Conservation (phyloP, 441 rosid species). For the Metrosideros polymorpha region DNA sequence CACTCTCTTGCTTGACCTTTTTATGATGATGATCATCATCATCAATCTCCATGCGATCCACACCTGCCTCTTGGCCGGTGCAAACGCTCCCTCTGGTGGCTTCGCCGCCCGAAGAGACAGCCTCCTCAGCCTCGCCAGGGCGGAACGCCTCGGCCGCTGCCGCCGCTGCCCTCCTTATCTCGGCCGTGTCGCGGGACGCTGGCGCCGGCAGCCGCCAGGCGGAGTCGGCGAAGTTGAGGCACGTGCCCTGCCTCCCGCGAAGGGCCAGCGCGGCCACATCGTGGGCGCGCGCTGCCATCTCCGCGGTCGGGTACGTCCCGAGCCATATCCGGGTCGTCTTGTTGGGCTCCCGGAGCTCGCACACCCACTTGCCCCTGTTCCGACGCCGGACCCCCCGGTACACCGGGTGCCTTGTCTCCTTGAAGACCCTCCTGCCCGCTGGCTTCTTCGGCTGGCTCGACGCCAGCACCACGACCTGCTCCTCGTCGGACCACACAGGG, state of each 20-base stretch:
- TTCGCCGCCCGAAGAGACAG: neutral
- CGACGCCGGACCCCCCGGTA: slow-evolving; percentile 8
- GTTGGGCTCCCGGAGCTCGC: slow-evolving; percentile 12
- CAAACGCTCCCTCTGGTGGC: neutral
- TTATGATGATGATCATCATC: neutral
- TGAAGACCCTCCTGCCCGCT: slow-evolving; percentile 3
- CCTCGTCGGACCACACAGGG: neutral
- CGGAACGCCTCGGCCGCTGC: slow-evolving; percentile 4
- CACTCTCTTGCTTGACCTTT: neutral
- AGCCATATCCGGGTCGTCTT: slow-evolving; percentile 11
- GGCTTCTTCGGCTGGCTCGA: neutral
- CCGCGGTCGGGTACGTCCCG: slow-evolving; percentile 7
- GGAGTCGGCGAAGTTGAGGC: slow-evolving; percentile 14
- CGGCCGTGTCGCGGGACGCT: neutral
- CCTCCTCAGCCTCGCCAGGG: neutral
- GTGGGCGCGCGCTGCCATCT: slow-evolving; percentile 15
- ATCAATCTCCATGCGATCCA: too few relatives aligned
- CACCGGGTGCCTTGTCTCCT: slow-evolving; percentile 11
- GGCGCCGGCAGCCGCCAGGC: slow-evolving; percentile 4
- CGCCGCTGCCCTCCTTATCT: neutral
- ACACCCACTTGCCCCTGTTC: slow-evolving; percentile 11
- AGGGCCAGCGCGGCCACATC: slow-evolving; percentile 12
- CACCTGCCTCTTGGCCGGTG: neutral
- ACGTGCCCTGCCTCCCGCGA: slow-evolving; percentile 1
- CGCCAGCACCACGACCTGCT: neutral